phyloP scores from a whole-genome alignment of 192 early-diverging fungal species.

The Podila epigama region DNA sequence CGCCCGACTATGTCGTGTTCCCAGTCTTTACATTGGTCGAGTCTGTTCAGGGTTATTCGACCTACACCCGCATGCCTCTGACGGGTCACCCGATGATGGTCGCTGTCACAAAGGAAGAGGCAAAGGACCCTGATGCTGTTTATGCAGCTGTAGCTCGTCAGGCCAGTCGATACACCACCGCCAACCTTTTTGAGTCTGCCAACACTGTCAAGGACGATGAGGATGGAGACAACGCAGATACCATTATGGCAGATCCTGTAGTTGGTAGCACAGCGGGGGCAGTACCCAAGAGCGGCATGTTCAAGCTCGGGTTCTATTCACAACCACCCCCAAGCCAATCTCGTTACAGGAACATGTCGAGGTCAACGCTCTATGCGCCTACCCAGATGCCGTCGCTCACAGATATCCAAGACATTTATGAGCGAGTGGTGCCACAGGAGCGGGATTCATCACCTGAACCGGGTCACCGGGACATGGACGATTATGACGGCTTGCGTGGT shows the following conservation, averaged over 20 bases:
- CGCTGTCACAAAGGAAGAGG: slow-evolving; percentile 50
- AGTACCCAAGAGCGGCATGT: slow-evolving; percentile 16
- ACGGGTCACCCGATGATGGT: slow-evolving; percentile 58
- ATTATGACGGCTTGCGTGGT: background rate
- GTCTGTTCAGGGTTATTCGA: background rate
- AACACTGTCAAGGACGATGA: background rate
- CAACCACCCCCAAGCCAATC: slow-evolving; percentile 9
- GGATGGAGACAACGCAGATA: slow-evolving; percentile 7
- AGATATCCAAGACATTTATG: slow-evolving; percentile 30
- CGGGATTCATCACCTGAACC: slow-evolving; percentile 4
- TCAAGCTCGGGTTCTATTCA: slow-evolving; percentile 11
- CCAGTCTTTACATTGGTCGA: slow-evolving; percentile 22
- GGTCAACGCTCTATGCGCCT: slow-evolving; percentile 25
- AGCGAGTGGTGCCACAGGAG: slow-evolving; percentile 5
- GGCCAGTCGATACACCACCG: slow-evolving; percentile 50
- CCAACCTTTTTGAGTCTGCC: slow-evolving; percentile 44
- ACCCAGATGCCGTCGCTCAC: background rate
- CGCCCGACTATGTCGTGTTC: slow-evolving; percentile 35
- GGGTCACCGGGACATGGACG: background rate
- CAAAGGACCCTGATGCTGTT: slow-evolving; percentile 32
- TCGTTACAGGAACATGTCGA: slow-evolving; percentile 6
- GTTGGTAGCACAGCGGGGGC: background rate
- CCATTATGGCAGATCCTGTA: background rate
- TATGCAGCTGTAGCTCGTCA: slow-evolving; percentile 50
- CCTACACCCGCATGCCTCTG: slow-evolving; percentile 3